Evolutionary conservation across 768 basidiomycete genomes (phyloP).

Genomic region (Agrocybe praecox): DNA sequence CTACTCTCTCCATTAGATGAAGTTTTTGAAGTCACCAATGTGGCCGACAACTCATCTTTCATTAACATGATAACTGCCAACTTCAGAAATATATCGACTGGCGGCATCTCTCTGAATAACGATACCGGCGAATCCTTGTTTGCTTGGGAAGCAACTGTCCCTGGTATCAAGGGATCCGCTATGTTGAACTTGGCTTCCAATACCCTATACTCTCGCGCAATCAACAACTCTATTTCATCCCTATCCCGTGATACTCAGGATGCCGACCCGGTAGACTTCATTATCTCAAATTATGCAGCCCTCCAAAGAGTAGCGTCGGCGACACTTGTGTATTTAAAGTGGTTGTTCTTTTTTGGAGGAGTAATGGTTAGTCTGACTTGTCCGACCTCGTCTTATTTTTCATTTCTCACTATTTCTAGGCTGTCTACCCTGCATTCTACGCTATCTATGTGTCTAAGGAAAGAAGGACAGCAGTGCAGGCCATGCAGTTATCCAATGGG

Average conservation of each 20-base stretch:
- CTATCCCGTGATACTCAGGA: conserved; percentile 28
- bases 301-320: conserved; percentile 61
- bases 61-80: conserved; percentile 50
- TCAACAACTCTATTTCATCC: conserved; percentile 42
- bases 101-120: conserved; percentile 67
- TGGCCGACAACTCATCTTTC: conserved; percentile 65
- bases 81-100: conserved; percentile 58
- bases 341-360: conserved; percentile 75
- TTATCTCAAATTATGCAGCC: conserved; percentile 55
- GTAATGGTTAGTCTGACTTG: conserved; percentile 54
- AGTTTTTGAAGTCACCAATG: conserved; percentile 40
- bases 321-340: conserved; percentile 66
- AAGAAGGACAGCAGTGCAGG: conserved; percentile 70
- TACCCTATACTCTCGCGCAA: conserved; percentile 61
- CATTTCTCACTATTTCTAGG: conserved; percentile 34
- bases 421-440: conserved; percentile 83
- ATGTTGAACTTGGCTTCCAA: conserved; percentile 74
- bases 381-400: neutral
- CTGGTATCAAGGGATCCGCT: conserved; percentile 57
- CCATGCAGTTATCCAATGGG: conserved; percentile 84
- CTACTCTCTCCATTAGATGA: conserved; percentile 49
- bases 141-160: conserved; percentile 72
- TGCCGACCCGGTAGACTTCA: conserved; percentile 44
- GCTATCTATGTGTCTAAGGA: conserved; percentile 77
- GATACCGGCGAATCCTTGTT: conserved; percentile 53